Percentiles rank a stretch among this genome's conserved stretches.
Evolutionary conservation across 2,329 filamentous ascomycete genomes (phyloP).

Genomic region (Chaetoscypha palmicola): DNA sequence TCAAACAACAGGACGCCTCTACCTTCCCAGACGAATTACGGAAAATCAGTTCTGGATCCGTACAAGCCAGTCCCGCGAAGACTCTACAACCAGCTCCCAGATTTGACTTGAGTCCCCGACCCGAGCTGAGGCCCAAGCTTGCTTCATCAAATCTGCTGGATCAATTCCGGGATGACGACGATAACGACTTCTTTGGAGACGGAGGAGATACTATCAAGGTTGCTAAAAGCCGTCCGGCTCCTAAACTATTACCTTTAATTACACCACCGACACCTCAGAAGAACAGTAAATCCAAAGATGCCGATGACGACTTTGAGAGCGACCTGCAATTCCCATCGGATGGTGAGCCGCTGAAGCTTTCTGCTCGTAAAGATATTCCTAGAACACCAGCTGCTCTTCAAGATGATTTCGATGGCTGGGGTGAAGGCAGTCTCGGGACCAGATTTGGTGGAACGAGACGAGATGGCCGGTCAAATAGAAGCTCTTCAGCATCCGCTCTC

Average conservation of each 20-base stretch:
- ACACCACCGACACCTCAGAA: conserved; percentile 49
- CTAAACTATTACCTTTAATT: conserved; percentile 47
- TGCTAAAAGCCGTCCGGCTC: conserved; percentile 47
- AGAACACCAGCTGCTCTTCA: conserved; percentile 52
- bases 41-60: conserved; percentile 49
- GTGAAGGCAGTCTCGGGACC: conserved; percentile 86
- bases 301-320: conserved; percentile 62
- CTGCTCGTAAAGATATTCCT: conserved; percentile 51
- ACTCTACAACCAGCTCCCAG: conserved; percentile 31
- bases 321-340: conserved; percentile 66
- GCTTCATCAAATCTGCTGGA: conserved; percentile 47
- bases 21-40: conserved; percentile 62
- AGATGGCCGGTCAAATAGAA: conserved; percentile 71
- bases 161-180: conserved; percentile 55
- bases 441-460: conserved; percentile 80
- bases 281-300: conserved; percentile 26
- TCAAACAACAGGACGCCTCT: conserved; percentile 55
- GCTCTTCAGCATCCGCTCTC: conserved; percentile 80
- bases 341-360: conserved; percentile 55
- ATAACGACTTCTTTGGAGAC: conserved; percentile 58
- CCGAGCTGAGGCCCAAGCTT: conserved; percentile 21
- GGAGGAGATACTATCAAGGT: conserved; percentile 61
- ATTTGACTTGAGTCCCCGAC: conserved; percentile 24
- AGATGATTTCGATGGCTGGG: conserved; percentile 87
- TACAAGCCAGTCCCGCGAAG: conserved; percentile 46